Conservation (phyloP, 2,329 filamentous ascomycete species). For the Xylariaceae sp. region DNA sequence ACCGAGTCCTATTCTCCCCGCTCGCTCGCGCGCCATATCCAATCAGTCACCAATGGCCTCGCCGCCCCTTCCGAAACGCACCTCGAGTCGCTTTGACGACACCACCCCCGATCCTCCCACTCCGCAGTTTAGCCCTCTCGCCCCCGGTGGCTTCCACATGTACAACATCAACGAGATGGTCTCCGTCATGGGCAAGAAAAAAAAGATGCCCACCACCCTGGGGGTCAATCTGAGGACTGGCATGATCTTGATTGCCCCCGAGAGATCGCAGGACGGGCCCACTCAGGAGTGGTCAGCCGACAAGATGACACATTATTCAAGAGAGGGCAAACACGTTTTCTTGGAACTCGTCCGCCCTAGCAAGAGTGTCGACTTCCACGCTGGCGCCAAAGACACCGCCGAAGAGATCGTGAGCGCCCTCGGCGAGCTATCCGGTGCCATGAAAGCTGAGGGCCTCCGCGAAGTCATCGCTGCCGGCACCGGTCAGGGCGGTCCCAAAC, state of each 20-base stretch:
- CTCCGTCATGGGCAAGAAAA: conserved; percentile 92
- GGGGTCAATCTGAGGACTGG: conserved; percentile 90
- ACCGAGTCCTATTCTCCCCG: conserved; percentile 44
- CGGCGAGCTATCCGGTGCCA: conserved; percentile 83
- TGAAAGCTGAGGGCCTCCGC: conserved; percentile 74
- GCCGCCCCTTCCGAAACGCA: conserved; percentile 28
- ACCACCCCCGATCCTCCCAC: conserved; percentile 8
- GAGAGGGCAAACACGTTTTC: conserved; percentile 97
- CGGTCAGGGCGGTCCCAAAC: conserved; percentile 65
- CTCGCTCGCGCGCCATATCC: conserved; percentile 29
- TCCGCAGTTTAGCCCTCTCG: conserved; percentile 40
- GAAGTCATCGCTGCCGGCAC: conserved; percentile 82
- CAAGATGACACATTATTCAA: conserved; percentile 94
- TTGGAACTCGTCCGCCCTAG: conserved; percentile 87
- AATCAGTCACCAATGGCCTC: conserved; percentile 21
- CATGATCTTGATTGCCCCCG: conserved; percentile 84
- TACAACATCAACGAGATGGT: conserved; percentile 98
- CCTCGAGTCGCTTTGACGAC: conserved; percentile 29
- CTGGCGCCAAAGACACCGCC: conserved; percentile 93
- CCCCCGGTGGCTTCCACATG: conserved; percentile 81
- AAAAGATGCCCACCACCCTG: conserved; percentile 96
- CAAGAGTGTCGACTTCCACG: conserved; percentile 95
- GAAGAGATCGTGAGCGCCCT: conserved; percentile 86
- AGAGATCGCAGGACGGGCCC: conserved; percentile 75
- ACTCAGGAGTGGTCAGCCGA: conserved; percentile 92